phyloP scores from a whole-genome alignment of 192 early-diverging fungal genomes.

The Coemansia asiatica region DNA sequence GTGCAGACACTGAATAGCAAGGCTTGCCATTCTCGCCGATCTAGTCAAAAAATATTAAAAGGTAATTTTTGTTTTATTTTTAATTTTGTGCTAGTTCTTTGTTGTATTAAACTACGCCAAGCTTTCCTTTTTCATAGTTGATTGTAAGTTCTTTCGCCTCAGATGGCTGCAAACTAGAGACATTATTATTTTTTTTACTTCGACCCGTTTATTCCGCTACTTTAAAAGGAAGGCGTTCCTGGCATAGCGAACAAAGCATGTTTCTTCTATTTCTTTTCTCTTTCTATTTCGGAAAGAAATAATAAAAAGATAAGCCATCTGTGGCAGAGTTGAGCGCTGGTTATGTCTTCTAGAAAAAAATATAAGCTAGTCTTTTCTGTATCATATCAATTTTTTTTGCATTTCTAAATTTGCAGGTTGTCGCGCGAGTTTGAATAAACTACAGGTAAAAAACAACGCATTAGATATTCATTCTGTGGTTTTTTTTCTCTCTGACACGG shows the following conservation, averaged over 20 bases:
- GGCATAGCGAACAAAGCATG: not conserved
- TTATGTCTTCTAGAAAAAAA: not conserved
- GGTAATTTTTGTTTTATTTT: not conserved
- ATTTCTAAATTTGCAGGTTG: not conserved
- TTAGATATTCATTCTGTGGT: too few species aligned
- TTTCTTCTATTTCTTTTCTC: too few species aligned
- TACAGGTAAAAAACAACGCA: too few species aligned
- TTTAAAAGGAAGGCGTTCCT: slow-evolving; percentile 2
- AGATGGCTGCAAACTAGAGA: not conserved
- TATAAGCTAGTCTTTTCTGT: not conserved
- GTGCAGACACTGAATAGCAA: not conserved
- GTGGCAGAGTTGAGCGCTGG: not conserved
- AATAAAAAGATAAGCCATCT: not conserved
- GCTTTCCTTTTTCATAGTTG: not conserved
- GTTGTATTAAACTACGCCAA: not conserved
- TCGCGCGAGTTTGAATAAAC: not conserved
- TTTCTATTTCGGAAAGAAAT: not conserved
- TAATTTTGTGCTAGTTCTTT: not conserved
- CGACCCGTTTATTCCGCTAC: not conserved
- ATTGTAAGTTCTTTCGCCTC: not conserved
- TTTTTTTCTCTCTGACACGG: not conserved
- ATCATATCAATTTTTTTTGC: too few species aligned
- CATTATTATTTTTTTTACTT: not conserved
- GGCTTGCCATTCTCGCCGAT: not conserved
- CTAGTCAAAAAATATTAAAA: not conserved